phyloP scores from a whole-genome alignment of 192 early-diverging fungal species.

The Backusella sp. region DNA sequence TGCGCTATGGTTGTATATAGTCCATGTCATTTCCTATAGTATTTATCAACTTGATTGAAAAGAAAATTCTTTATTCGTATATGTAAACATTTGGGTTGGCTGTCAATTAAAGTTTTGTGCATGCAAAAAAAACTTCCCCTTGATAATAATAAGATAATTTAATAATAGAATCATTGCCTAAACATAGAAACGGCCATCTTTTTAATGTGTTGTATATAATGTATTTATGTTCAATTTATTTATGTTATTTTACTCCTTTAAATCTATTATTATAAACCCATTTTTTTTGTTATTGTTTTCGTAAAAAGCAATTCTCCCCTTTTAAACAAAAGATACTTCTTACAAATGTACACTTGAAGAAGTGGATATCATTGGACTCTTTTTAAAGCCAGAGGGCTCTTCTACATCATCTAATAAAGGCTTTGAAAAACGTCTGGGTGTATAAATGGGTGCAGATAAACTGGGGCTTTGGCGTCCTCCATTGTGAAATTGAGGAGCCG shows the following conservation, averaged over 20 bases:
- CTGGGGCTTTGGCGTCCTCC: conserved; percentile 16
- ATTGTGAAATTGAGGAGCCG: not conserved
- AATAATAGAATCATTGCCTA: not conserved
- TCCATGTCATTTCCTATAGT: no score
- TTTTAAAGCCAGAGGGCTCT: conserved; percentile 6
- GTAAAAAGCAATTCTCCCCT: not conserved
- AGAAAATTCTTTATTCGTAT: no score
- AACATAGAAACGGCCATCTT: not conserved
- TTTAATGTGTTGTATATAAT: not conserved
- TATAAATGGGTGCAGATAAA: conserved; percentile 7
- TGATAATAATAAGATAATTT: not conserved
- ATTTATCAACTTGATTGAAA: no score
- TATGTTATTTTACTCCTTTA: not conserved
- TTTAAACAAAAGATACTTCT: not conserved
- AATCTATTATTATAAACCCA: not conserved
- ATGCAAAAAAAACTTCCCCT: not conserved
- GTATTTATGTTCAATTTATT: conserved; percentile 4
- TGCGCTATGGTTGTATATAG: no score
- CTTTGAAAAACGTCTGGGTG: not conserved
- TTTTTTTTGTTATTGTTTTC: not conserved
- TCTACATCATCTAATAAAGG: conserved; percentile 15
- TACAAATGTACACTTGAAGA: conserved; percentile 16
- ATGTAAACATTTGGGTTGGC: not conserved
- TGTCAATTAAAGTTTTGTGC: not conserved
- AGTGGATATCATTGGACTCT: conserved; percentile 11